These are phyloP conservation scores for Sequoia sempervirens DNA, from an alignment of 75 land plant genomes.

Conservation along the genomic window DNA sequence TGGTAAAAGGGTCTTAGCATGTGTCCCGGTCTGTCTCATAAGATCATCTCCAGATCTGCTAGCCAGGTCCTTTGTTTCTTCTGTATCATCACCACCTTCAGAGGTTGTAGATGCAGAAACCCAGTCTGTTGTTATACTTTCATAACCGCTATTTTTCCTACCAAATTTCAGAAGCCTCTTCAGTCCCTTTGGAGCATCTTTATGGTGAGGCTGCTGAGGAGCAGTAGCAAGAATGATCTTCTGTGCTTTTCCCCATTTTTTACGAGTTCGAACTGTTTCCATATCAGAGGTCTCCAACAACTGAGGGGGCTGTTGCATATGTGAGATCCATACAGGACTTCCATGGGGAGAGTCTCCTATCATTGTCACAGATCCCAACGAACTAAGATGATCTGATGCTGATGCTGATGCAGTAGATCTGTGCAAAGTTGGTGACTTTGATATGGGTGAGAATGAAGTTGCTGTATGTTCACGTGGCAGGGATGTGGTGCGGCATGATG, in stretches of 20 bases:
- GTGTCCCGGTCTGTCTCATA: slow-evolving; percentile 49
- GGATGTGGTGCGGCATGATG: slow-evolving; percentile 10
- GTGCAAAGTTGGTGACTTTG: slow-evolving; percentile 7
- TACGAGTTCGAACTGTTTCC: slow-evolving; percentile 4
- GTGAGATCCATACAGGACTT: neutral
- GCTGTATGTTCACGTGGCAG: slow-evolving; percentile 11
- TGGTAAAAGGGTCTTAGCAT: slow-evolving; percentile 20
- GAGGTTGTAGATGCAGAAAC: slow-evolving; percentile 77
- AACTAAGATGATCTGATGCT: slow-evolving; percentile 12
- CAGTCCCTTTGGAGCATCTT: slow-evolving; percentile 74
- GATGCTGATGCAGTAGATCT: slow-evolving; percentile 5
- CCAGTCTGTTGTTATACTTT: slow-evolving; percentile 43
- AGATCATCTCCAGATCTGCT: slow-evolving; percentile 50
- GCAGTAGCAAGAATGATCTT: slow-evolving; percentile 36
- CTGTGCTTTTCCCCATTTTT: slow-evolving; percentile 31
- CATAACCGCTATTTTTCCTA: slow-evolving; percentile 61
- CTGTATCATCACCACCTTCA: slow-evolving; percentile 94
- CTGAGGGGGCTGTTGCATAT: neutral
- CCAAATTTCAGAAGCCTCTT: slow-evolving; percentile 91
- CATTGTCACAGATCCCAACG: neutral
- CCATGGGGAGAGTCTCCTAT: neutral
- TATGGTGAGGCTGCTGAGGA: slow-evolving; percentile 34
- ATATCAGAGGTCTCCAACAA: neutral
- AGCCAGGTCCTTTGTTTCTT: slow-evolving; percentile 51
- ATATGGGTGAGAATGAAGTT: slow-evolving; percentile 2